Evolutionary conservation across 176 grass and related monocot species (phyloP).

Genomic region (Eragrostis curvula): DNA sequence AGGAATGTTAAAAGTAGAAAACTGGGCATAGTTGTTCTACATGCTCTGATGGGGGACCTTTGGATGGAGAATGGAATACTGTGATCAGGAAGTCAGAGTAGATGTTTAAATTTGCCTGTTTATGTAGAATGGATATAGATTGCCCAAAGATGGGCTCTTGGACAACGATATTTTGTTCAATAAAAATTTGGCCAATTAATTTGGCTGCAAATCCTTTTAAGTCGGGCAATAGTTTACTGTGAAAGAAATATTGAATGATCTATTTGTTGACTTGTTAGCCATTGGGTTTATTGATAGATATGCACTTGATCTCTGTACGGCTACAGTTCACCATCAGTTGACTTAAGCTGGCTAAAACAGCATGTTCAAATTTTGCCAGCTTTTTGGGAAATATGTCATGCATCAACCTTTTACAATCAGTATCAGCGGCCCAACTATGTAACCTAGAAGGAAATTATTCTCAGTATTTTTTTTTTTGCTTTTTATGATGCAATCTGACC

Average conservation of each 20-base stretch:
- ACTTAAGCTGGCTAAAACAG: slow-evolving; percentile 1
- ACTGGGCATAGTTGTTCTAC: not conserved
- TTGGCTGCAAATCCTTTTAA: not conserved
- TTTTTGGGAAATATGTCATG: not conserved
- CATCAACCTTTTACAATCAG: slow-evolving; percentile 5
- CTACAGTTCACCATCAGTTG: not conserved
- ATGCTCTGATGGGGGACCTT: not conserved
- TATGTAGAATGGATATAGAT: not conserved
- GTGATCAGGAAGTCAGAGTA: not conserved
- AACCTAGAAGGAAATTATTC: slow-evolving; percentile 26
- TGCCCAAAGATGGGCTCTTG: not conserved
- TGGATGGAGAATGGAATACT: not conserved
- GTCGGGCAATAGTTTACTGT: not conserved
- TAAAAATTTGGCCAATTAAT: not conserved
- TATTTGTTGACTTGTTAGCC: slow-evolving; percentile 1
- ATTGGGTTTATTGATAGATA: not conserved
- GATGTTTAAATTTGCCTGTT: not conserved
- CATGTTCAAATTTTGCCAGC: not conserved
- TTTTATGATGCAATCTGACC: slow-evolving; percentile 27
- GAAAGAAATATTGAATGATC: slow-evolving; percentile 7
- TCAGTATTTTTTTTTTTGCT: not conserved
- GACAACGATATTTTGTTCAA: not conserved
- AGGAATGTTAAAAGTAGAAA: not conserved
- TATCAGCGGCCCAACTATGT: not conserved
- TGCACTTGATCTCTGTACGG: not conserved